Evolutionary conservation across 75 land plant species (phyloP).

Genomic region (Pseudotsuga menziesii): DNA sequence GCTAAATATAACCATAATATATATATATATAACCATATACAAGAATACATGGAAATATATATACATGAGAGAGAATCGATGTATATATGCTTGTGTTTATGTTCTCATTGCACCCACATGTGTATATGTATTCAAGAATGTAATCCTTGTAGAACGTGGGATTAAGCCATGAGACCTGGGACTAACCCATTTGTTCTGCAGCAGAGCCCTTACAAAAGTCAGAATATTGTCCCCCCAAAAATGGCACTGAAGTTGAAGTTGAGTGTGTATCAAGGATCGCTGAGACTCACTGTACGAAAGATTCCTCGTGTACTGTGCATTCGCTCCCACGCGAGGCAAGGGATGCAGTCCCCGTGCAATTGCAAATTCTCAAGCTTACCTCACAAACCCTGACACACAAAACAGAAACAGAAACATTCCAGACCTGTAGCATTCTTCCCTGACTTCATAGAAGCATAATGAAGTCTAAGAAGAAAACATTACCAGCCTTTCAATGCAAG

Average conservation of each 20-base stretch:
- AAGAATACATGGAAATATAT: too few relatives aligned
- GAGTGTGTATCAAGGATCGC: slow-evolving; percentile 1
- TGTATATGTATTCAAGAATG: neutral
- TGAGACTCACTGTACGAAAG: too few relatives aligned
- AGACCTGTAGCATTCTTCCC: neutral
- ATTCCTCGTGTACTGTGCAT: too few relatives aligned
- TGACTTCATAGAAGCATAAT: neutral
- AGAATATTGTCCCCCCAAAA: neutral
- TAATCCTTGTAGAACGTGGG: neutral
- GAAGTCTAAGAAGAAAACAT: neutral
- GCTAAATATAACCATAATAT: too few relatives aligned
- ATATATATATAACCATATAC: too few relatives aligned
- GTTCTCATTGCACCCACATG: neutral
- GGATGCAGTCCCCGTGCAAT: neutral
- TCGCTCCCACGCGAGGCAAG: slow-evolving; percentile 6
- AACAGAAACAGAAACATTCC: neutral
- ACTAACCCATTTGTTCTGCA: neutral
- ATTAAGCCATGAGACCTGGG: neutral
- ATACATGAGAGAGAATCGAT: too few relatives aligned
- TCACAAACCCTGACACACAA: neutral
- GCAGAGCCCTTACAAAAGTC: neutral
- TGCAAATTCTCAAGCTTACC: neutral
- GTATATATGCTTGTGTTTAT: too few relatives aligned
- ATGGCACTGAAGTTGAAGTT: neutral
- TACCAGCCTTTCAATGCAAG: slow-evolving; percentile 5